Conservation (phyloP, 441 rosid species). For the Euphorbia corollata region DNA sequence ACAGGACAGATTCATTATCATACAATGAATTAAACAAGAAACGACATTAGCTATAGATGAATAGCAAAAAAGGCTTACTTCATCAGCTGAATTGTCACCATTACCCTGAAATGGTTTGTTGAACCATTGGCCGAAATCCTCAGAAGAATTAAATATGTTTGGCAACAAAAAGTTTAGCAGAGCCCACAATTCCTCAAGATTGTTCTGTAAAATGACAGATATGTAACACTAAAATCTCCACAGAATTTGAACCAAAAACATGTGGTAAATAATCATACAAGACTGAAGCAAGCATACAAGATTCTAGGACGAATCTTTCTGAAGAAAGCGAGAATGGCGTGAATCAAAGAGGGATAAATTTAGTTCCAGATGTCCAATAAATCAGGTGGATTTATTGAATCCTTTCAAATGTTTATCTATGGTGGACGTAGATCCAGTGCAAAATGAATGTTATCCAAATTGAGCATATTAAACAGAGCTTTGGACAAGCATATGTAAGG, state of each 20-base stretch:
- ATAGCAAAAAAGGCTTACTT: slow-evolving; percentile 42
- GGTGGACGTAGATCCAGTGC: too few species aligned
- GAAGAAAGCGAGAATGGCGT: too few species aligned
- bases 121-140: slow-evolving; percentile 97
- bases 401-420: too few species aligned
- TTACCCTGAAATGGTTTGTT: slow-evolving; percentile 90
- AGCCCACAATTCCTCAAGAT: slow-evolving; percentile 96
- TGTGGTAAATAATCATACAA: neutral
- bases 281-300: too few species aligned
- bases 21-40: neutral
- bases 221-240: slow-evolving; percentile 16
- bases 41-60: slow-evolving; percentile 1
- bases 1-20: neutral
- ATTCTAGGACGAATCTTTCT: too few species aligned
- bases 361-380: too few species aligned
- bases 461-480: too few species aligned
- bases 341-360: too few species aligned
- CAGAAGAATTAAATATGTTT: slow-evolving; percentile 87
- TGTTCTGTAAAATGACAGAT: slow-evolving; percentile 50
- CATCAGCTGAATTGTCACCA: slow-evolving; percentile 85
- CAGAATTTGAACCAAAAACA: neutral
- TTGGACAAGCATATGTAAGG: too few species aligned
- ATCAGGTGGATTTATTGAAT: too few species aligned
- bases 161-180: slow-evolving; percentile 87
- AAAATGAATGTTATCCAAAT: too few species aligned